A percentile compares a stretch with the other conserved stretches of the same genome.
Conservation (phyloP, 2,329 filamentous ascomycete genomes). For the Beauveria sp. region DNA sequence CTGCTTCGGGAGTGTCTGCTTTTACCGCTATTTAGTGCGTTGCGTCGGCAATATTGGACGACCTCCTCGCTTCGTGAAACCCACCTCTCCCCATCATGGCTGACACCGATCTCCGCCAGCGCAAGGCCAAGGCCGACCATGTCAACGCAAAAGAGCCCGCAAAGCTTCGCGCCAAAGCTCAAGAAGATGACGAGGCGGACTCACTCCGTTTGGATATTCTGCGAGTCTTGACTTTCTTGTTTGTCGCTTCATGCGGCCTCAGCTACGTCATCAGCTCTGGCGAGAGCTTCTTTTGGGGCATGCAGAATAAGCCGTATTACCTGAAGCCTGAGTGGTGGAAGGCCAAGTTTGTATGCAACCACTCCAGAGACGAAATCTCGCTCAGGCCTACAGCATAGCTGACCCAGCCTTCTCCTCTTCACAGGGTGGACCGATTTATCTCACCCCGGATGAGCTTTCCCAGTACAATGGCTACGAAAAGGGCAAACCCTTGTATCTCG, state of each 20-base stretch:
- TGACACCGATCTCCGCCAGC: conserved; percentile 36
- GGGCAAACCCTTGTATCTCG: conserved; percentile 75
- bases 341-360: conserved; percentile 47
- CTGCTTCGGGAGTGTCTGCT: not conserved
- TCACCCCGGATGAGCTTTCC: conserved; percentile 69
- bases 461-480: conserved; percentile 72
- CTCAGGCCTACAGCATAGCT: not conserved
- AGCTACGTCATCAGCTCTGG: conserved; percentile 71
- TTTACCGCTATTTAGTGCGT: not conserved
- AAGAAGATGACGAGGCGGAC: conserved; percentile 51
- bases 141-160: not conserved
- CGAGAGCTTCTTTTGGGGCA: conserved; percentile 61
- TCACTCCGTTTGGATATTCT: conserved; percentile 56
- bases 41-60: not conserved
- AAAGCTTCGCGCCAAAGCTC: not conserved
- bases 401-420: conserved; percentile 7
- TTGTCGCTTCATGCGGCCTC: conserved; percentile 58
- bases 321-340: conserved; percentile 51
- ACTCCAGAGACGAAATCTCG: not conserved
- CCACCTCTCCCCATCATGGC: conserved; percentile 23
- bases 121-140: conserved; percentile 28
- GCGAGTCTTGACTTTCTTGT: conserved; percentile 59
- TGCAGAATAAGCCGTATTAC: conserved; percentile 55
- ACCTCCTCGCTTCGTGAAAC: not conserved
- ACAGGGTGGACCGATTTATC: conserved; percentile 51